phyloP scores from a whole-genome alignment of 1,284 basidiomycete genomes.

The Afroboletus lepidellus region DNA sequence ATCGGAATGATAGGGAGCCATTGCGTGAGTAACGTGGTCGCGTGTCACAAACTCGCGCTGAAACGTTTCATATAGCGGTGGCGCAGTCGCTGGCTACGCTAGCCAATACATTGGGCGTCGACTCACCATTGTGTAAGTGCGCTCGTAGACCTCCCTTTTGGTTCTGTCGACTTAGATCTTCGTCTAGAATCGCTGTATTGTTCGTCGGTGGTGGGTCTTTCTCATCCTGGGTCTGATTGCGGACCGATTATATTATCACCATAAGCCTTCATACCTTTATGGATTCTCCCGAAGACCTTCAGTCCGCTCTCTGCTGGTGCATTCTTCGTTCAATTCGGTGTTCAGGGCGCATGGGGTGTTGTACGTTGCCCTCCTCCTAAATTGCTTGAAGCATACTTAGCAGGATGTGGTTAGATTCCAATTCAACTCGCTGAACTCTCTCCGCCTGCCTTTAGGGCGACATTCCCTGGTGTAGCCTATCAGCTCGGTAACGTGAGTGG shows the following conservation, averaged over 20 bases:
- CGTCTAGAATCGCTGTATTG: constrained; percentile 36
- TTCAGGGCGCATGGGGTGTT: constrained; percentile 83
- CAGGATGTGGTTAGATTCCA: constrained; percentile 51
- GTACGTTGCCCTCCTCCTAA: constrained; percentile 21
- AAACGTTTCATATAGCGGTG: constrained; percentile 52
- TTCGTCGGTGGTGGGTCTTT: constrained; percentile 48
- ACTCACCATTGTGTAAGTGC: constrained; percentile 73
- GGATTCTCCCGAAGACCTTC: constrained; percentile 77
- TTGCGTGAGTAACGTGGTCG: constrained; percentile 42
- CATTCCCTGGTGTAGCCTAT: constrained; percentile 91
- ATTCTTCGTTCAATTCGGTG: constrained; percentile 84
- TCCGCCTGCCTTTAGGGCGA: constrained; percentile 89
- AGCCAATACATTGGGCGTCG: constrained; percentile 89
- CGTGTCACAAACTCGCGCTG: background rate
- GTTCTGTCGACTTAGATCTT: background rate
- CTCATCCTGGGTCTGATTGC: constrained; percentile 41
- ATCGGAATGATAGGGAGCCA: constrained; percentile 58
- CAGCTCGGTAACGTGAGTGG: constrained; percentile 73
- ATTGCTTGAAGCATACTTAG: no score
- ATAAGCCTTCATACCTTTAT: constrained; percentile 72
- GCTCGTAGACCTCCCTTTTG: background rate
- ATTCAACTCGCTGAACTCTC: constrained; percentile 90
- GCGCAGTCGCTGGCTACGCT: constrained; percentile 72
- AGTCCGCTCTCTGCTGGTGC: constrained; percentile 70
- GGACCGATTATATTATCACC: background rate